Evolutionary conservation across 345 rosid genomes (phyloP).

Genomic region (Salix udensis): DNA sequence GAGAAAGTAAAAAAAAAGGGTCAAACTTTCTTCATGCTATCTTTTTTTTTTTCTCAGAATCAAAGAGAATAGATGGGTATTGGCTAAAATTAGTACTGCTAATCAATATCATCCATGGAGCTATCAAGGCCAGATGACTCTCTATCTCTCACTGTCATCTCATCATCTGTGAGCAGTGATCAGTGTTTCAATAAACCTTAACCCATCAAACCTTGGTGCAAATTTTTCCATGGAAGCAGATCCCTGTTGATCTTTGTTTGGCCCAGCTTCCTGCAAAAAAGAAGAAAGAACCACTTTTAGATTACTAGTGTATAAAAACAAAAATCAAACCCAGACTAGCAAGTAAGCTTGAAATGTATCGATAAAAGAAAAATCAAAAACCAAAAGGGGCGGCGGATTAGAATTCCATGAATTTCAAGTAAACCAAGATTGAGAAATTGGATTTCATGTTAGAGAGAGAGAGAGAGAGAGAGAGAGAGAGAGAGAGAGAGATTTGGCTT

Average conservation of each 20-base stretch:
- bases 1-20: background rate
- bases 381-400: background rate
- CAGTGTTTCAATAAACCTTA: conserved; percentile 32
- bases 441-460: background rate
- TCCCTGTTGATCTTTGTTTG: conserved; percentile 8
- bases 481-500: background rate
- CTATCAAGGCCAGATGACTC: background rate
- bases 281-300: background rate
- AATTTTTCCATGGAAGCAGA: conserved; percentile 20
- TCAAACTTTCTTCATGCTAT: conserved; percentile 6
- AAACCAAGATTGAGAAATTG: background rate
- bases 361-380: background rate
- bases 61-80: background rate
- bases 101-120: background rate
- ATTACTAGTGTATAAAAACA: background rate
- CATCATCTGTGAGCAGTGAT: conserved; percentile 30
- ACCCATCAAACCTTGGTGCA: conserved; percentile 32
- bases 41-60: background rate
- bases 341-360: background rate
- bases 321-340: background rate
- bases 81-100: background rate
- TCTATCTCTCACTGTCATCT: background rate
- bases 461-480: background rate
- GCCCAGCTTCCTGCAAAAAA: conserved; percentile 6
- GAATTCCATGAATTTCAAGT: background rate